Evolutionary conservation across 2,329 filamentous ascomycete species (phyloP), one percentile per base, ranked within the genome.

Genomic region (Ceratocystis variospora): DNA sequence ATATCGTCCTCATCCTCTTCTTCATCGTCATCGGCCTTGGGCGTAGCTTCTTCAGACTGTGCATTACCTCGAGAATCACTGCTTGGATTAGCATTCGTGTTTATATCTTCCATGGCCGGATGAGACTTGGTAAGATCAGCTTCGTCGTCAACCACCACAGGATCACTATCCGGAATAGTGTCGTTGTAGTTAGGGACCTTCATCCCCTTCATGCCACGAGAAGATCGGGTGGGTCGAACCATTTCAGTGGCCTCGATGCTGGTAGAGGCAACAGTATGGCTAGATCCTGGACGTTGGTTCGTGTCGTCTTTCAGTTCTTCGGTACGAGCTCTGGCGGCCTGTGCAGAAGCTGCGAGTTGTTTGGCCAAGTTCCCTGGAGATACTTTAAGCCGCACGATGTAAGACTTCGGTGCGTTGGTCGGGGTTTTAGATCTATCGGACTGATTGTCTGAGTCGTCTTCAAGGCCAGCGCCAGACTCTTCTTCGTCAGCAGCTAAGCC

Each of bases 261-360:
- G 48, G 80, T 77, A 1, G 77, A 72, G 50, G 77, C 77, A 22
- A 78, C 79, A 69, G 87, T 83, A 66, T 77, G 79, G n/a, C 84
- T 84, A 6, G 84, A 86, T 70, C 78, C 81, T 5, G 83, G 81
- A 15, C 87, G 75, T 70, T 86, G 82, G 3, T 85, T 73, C 5
- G 85, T 78, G 3, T 79, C 76, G 55, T 84, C 81, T 37, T 81
- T 79, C 0, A 77, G 76, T 61, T 84, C 82, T 57, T 80, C 82
- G 2, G 82, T 83, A 65, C 75, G 78, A 17, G 80, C 81, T 41
- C 83, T 76, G 10, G 83, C 84, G 8, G 75, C 72, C 70, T 81
- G 76, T 44, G 82, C 77, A 48, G 78, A 77, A 1, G 71, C 71
- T 41, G 67, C 22, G 10, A 61, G 71, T 28, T 69, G 70, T 3